Evolutionary conservation across 208 protist species (phyloP).

Genomic region (Crithidia expoeki): DNA sequence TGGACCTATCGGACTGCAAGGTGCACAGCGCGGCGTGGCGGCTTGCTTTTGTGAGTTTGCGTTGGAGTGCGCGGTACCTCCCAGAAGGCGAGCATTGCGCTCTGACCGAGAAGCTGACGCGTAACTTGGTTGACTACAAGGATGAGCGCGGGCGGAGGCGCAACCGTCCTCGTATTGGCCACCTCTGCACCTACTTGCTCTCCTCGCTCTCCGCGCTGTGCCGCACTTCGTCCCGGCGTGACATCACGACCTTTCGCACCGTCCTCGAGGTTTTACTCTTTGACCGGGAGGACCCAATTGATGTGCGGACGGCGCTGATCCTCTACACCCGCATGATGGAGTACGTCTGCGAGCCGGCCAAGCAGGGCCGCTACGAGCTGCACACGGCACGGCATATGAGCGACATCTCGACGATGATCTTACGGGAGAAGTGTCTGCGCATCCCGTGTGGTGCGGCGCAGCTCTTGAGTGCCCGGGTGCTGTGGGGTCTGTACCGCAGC

Average conservation of each 20-base stretch:
- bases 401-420: slow-evolving; percentile 50
- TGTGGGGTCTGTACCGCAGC: slow-evolving; percentile 75
- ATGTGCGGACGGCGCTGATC: slow-evolving; percentile 48
- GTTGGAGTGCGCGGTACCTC: slow-evolving; percentile 34
- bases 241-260: slow-evolving; percentile 44
- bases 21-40: slow-evolving; percentile 71
- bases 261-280: slow-evolving; percentile 68
- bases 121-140: slow-evolving; percentile 48
- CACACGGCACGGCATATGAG: slow-evolving; percentile 13
- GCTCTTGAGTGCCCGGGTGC: slow-evolving; percentile 51
- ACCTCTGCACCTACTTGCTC: slow-evolving; percentile 61
- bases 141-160: slow-evolving; percentile 40
- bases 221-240: slow-evolving; percentile 56
- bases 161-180: slow-evolving; percentile 41
- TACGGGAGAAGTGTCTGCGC: slow-evolving; percentile 40
- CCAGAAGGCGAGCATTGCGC: slow-evolving; percentile 8
- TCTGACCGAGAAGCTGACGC: slow-evolving; percentile 48
- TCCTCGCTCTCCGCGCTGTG: slow-evolving; percentile 51
- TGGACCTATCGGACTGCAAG: slow-evolving; percentile 33
- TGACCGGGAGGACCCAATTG: slow-evolving; percentile 29
- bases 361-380: slow-evolving; percentile 31
- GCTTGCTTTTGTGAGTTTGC: slow-evolving; percentile 62
- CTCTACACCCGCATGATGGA: slow-evolving; percentile 65
- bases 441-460: slow-evolving; percentile 37
- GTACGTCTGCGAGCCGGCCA: slow-evolving; percentile 48